A percentile compares a stretch with the other conserved stretches of the same genome.
These are phyloP conservation scores for Populus nigra DNA, from an alignment of 345 rosid genomes.

Conservation along the genomic window DNA sequence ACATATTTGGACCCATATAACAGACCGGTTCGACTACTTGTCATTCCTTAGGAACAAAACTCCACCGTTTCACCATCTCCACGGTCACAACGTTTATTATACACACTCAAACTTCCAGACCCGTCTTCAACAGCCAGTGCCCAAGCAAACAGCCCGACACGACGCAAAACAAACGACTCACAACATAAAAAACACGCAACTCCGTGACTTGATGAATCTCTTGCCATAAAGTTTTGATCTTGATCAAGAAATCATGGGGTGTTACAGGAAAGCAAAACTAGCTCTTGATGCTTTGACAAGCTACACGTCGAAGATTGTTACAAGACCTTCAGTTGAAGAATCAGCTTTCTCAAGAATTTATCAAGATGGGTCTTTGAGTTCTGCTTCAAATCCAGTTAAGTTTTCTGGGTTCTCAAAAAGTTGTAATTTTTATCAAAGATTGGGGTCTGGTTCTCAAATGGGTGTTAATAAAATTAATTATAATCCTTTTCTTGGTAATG, in stretches of 20 bases:
- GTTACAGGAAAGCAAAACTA: constrained; percentile 47
- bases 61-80: not conserved
- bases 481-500: constrained; percentile 25
- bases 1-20: not conserved
- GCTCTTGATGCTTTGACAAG: constrained; percentile 46
- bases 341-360: constrained; percentile 28
- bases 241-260: constrained; percentile 41
- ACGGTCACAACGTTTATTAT: no score
- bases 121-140: not conserved
- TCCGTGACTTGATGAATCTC: not conserved
- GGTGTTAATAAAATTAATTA: constrained; percentile 14
- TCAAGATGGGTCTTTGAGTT: constrained; percentile 24
- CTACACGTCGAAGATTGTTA: constrained; percentile 30
- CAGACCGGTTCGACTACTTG: not conserved
- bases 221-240: not conserved
- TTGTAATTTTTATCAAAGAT: constrained; percentile 27
- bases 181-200: not conserved
- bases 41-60: not conserved
- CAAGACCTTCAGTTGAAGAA: constrained; percentile 30
- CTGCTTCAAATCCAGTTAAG: constrained; percentile 28
- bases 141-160: not conserved
- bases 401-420: constrained; percentile 38
- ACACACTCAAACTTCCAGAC: no score
- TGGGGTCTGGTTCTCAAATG: constrained; percentile 16
- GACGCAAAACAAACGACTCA: not conserved